Base-by-base conservation (phyloP, 2,329 filamentous ascomycete species). In the Podosphaera xanthii region DNA sequence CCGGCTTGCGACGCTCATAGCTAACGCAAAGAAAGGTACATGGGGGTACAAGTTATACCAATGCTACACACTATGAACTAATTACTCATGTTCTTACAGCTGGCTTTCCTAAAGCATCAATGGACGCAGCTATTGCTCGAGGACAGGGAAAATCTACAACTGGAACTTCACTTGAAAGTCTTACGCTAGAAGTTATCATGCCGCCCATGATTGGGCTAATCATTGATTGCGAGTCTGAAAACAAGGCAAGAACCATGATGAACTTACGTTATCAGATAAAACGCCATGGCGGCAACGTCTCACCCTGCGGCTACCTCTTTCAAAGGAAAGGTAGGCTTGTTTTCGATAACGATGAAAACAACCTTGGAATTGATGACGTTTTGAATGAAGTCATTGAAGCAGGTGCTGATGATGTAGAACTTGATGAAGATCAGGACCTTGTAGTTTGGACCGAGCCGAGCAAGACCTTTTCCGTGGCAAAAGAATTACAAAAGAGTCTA, bases 151-250 rank as follows among this genome's bases (percentile, higher is more conserved):
- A 84, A 63, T 90, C 89, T 33, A 72, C 81, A 1, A 79, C 78
- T 4, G 92, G 92, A 58, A 78, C 79, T 14, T 76, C 81, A 12
- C 79, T 97, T n/a, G 90, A 96, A 69, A 75, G 74, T 40, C 71
- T 92, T 58, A 85, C 82, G 0, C 76, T 94, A 58, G 91, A 97
- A 74, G 83, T 82, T 34, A 85, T 96, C 64, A 73, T 94, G 61
- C 86, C 87, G 1, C 80, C 83, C 2, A 79, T 84, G 38, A 78
- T 89, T 1, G 88, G 87, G 9, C 75, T 91, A 4, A 82, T 97
- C 9, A 79, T 95, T 67, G 89, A 96, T 65, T 82, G 84, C 65
- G 84, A 92, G 70, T 91, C 88, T 3, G 90, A 95, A 66, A 88
- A 81, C 70, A 89, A 86, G 70, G 75, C 77, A 48, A 81, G 87